Evolutionary conservation across 2,329 filamentous ascomycete genomes (phyloP), one percentile per base, ranked within the genome.

Genomic region (Chrysosporium keratinophilum): DNA sequence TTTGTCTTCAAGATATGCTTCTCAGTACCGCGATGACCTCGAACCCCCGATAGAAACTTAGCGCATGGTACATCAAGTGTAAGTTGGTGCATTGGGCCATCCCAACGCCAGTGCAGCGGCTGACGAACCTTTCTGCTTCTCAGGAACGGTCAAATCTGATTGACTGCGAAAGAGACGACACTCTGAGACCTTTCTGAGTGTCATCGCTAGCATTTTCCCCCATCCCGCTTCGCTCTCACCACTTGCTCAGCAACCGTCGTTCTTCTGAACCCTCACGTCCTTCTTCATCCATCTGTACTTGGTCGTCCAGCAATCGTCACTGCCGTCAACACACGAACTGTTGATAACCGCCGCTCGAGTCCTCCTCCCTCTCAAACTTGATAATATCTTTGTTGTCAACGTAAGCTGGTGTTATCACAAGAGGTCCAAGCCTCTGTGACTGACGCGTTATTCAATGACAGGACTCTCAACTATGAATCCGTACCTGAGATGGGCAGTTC

Each of bases 401-500:
- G 48, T 50, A 50, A 42, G 48, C 39, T 43, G 19, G 5, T 28
- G 5, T 5, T 34, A 5, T n/a, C 23, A 15, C 11, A 35, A n/a
- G 15, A 17, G 10, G 7, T 35, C 1, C 9, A 43, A n/a, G 31
- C 12, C 12, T 39, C 33, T 14, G 33, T 34, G 33, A 20, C 41
- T 52, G 17, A 52, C 40, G 20, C 15, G 7, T 28, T 3, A 15
- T 40, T 9, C 2, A 14, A 6, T 10, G n/a, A 20, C 37, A 47
- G 44, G 6, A 6, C 34, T n/a, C 19, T 31, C 42, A 17, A 69
- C 59, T 40, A 73, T 72, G 70, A 72, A 72, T 56, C 69, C 70
- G 3, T 72, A 71, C 58, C 54, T 73, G 44, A 72, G 68, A 58
- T 73, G 71, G 71, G 71, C 71, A 20, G 65, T 73, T 55, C 61